A percentile compares a stretch with the other conserved stretches of the same genome.
Conservation (phyloP, 1,284 basidiomycete genomes). For the Ganoderma lucidum region DNA sequence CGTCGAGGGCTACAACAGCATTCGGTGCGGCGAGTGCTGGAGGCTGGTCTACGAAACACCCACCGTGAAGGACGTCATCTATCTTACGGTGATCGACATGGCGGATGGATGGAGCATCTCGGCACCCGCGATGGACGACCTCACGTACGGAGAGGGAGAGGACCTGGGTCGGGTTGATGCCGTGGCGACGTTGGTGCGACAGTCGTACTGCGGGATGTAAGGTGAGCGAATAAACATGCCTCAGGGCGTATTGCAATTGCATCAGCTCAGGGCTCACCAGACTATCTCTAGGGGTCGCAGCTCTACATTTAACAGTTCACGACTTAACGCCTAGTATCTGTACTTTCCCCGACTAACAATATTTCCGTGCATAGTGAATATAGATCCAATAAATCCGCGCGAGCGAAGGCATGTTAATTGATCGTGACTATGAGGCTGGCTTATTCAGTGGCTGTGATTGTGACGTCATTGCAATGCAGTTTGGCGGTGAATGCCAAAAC, state of each 20-base stretch:
- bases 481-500: too few species aligned
- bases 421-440: too few species aligned
- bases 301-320: too few species aligned
- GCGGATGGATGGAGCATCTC: constrained; percentile 49
- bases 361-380: too few species aligned
- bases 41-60: constrained; percentile 45
- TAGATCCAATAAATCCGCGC: too few species aligned
- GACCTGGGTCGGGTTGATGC: constrained; percentile 34
- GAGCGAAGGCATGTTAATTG: too few species aligned
- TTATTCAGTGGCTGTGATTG: too few species aligned
- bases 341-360: too few species aligned
- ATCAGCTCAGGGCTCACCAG: too few species aligned
- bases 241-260: background rate
- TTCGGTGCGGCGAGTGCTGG: constrained; percentile 55
- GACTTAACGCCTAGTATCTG: too few species aligned
- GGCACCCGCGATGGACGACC: constrained; percentile 37
- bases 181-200: constrained; percentile 17
- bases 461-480: too few species aligned
- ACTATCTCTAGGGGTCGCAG: too few species aligned
- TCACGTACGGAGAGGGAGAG: constrained; percentile 34
- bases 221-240: background rate
- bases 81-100: constrained; percentile 51
- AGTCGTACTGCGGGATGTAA: constrained; percentile 7
- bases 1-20: constrained; percentile 49
- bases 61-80: constrained; percentile 40